Percentiles rank a stretch among this genome's conserved stretches.
phyloP scores from a whole-genome alignment of 2,329 filamentous ascomycete species.

The Fusarium pseudocircinatum region DNA sequence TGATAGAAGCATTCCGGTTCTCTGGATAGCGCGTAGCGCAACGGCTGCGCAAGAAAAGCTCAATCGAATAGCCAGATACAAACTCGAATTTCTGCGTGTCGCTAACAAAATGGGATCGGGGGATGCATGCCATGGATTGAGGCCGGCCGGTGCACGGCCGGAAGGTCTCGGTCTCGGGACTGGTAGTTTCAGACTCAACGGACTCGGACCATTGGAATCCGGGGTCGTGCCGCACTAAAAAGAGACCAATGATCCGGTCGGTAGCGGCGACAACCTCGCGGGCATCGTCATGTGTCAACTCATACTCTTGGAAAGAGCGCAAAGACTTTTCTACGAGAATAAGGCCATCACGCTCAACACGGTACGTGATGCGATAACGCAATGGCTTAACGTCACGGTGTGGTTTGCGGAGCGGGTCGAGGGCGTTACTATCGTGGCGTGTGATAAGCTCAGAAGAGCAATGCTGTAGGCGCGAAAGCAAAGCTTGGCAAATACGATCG shows the following conservation, averaged over 20 bases:
- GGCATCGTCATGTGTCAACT: conserved; percentile 55
- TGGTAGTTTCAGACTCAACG: conserved; percentile 52
- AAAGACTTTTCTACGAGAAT: conserved; percentile 57
- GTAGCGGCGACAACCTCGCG: conserved; percentile 59
- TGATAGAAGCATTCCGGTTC: conserved; percentile 51
- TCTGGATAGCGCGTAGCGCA: conserved; percentile 49
- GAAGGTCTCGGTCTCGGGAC: conserved; percentile 51
- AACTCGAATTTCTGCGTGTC: conserved; percentile 39
- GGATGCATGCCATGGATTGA: conserved; percentile 57
- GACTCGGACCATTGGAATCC: conserved; percentile 58
- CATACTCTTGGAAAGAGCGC: conserved; percentile 61
- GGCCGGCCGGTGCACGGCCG: conserved; percentile 54
- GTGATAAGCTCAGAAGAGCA: conserved; percentile 64
- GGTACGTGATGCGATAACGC: conserved; percentile 60
- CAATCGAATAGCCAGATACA: conserved; percentile 60
- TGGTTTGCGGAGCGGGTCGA: conserved; percentile 50
- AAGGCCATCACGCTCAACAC: conserved; percentile 53
- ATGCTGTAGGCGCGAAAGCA: conserved; percentile 62
- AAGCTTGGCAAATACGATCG: conserved; percentile 58
- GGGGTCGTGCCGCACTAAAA: conserved; percentile 60
- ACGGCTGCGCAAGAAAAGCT: conserved; percentile 56
- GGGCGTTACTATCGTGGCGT: conserved; percentile 59
- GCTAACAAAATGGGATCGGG: conserved; percentile 56
- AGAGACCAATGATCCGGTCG: conserved; percentile 62
- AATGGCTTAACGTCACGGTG: conserved; percentile 54